A percentile compares a stretch with the other conserved stretches of the same genome.
phyloP scores from a whole-genome alignment of 495 filamentous ascomycete genomes.

The Penicillium bialowiezense region DNA sequence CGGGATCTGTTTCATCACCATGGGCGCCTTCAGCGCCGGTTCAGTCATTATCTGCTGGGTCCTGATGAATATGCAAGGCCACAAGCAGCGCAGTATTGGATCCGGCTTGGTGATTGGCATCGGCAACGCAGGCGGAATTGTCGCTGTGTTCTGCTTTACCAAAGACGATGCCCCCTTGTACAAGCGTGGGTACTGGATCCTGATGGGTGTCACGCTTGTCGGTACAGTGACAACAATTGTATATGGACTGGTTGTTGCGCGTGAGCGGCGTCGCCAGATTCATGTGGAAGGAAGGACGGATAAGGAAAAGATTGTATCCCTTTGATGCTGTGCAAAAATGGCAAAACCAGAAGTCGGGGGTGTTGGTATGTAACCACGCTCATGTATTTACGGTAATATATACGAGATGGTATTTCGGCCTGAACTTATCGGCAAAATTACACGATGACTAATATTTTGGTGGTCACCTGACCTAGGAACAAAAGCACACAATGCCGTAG shows the following conservation, averaged over 20 bases:
- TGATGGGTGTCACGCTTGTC: conserved; percentile 9
- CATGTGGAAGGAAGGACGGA: background rate
- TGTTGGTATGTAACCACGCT: no score
- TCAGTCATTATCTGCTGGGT: conserved; percentile 34
- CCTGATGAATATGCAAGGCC: conserved; percentile 32
- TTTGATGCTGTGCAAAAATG: no score
- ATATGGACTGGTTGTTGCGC: background rate
- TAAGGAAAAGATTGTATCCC: conserved; percentile 4
- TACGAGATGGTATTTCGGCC: no score
- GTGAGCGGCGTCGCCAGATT: background rate
- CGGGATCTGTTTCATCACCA: conserved; percentile 62
- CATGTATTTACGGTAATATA: no score
- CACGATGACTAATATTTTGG: no score
- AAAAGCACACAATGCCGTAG: no score
- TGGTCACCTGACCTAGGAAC: no score
- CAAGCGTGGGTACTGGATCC: conserved; percentile 28
- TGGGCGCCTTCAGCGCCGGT: conserved; percentile 36
- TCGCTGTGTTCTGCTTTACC: conserved; percentile 38
- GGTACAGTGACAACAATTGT: background rate
- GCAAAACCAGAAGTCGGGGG: no score
- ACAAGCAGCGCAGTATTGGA: conserved; percentile 31
- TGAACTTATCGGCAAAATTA: no score
- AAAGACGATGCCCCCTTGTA: conserved; percentile 33
- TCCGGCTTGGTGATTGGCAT: conserved; percentile 26
- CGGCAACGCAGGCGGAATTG: conserved; percentile 41